These are phyloP conservation scores for Astrocystis sublimbata DNA, from an alignment of 495 filamentous ascomycete species.

Conservation along the genomic window DNA sequence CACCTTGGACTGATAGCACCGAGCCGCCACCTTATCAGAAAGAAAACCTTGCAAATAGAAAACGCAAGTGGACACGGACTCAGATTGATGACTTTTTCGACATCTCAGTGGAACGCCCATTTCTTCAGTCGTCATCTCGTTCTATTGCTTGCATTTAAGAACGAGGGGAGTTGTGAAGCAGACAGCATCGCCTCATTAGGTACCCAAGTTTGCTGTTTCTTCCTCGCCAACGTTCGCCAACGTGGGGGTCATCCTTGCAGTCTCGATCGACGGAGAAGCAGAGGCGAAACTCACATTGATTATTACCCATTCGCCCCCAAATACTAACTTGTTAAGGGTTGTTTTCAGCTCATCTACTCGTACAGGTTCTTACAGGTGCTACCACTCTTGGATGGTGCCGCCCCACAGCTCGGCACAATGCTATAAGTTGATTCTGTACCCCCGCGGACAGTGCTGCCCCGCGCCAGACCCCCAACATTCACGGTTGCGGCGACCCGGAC, in stretches of 20 bases:
- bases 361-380: no score
- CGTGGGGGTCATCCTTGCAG: background rate
- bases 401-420: slow-evolving; percentile 10
- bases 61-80: slow-evolving; percentile 4
- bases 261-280: no score
- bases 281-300: no score
- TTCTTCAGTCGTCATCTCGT: background rate
- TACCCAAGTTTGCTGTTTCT: background rate
- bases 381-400: no score
- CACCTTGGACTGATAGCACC: background rate
- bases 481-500: background rate
- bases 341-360: no score
- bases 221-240: background rate
- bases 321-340: no score
- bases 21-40: background rate
- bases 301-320: no score
- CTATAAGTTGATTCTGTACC: background rate
- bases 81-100: slow-evolving; percentile 8
- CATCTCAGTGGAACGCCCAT: background rate
- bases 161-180: background rate
- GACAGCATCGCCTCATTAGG: background rate
- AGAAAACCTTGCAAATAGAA: background rate
- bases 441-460: slow-evolving; percentile 15
- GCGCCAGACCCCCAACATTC: slow-evolving; percentile 14
- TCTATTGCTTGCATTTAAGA: background rate